These are phyloP conservation scores for Schoenoplectus tabernaemontani DNA, from an alignment of 202 grass and related monocot species.

Conservation along the genomic window DNA sequence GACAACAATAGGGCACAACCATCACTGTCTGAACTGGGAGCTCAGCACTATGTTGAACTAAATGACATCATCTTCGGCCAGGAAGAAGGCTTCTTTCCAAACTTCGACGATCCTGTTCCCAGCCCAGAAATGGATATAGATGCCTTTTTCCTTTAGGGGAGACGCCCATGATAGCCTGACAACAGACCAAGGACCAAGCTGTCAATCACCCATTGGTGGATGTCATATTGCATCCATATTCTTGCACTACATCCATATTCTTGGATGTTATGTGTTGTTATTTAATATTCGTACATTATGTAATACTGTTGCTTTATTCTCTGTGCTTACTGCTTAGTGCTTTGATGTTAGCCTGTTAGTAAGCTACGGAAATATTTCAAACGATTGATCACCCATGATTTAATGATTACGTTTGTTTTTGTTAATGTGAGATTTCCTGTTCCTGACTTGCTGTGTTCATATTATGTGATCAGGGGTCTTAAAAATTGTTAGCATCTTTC, in stretches of 20 bases:
- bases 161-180: background rate
- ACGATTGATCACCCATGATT: no score
- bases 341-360: background rate
- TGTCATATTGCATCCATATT: background rate
- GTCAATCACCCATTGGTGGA: background rate
- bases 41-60: constrained; percentile 43
- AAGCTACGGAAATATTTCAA: background rate
- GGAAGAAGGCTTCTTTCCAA: constrained; percentile 3
- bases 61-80: constrained; percentile 33
- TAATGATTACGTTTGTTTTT: background rate
- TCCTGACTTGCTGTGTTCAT: background rate
- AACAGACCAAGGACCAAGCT: background rate
- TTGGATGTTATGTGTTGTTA: background rate
- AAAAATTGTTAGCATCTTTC: no score
- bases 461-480: background rate
- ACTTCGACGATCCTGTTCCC: background rate
- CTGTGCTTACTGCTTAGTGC: background rate
- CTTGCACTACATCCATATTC: background rate
- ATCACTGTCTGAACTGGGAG: constrained; percentile 22
- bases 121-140: constrained; percentile 12
- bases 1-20: background rate
- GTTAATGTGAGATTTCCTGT: background rate
- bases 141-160: background rate
- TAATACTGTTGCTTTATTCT: background rate
- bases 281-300: background rate